These are phyloP conservation scores for Acanthochlamys bracteata DNA, from an alignment of 106 monocot species.

Conservation along the genomic window DNA sequence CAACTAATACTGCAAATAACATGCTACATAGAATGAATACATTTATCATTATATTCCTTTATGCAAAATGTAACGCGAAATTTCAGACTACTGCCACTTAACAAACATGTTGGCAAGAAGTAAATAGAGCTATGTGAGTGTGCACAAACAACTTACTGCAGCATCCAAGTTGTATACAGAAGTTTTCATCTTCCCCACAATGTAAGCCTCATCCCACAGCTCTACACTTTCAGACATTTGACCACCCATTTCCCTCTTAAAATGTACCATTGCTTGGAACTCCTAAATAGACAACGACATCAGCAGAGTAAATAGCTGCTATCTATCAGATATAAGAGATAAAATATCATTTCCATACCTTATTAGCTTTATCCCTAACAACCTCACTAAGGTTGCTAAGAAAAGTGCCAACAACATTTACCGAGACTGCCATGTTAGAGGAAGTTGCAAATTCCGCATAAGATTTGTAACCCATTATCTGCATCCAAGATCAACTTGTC, in stretches of 20 bases:
- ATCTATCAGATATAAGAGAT: too few species aligned
- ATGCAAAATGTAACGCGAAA: too few species aligned
- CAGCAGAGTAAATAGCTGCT: neutral
- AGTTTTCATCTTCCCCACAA: conserved; percentile 69
- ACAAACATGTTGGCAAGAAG: too few species aligned
- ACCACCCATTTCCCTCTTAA: conserved; percentile 51
- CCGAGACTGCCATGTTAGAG: conserved; percentile 76
- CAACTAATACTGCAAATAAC: neutral
- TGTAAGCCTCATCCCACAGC: conserved; percentile 91
- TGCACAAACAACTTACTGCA: conserved; percentile 54
- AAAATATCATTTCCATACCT: conserved; percentile 26
- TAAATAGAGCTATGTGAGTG: too few species aligned
- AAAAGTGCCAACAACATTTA: conserved; percentile 62
- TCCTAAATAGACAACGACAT: conserved; percentile 28
- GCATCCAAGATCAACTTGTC: conserved; percentile 4
- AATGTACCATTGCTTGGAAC: conserved; percentile 46
- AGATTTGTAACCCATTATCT: conserved; percentile 86
- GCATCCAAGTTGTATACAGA: conserved; percentile 49
- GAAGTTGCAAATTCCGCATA: conserved; percentile 82
- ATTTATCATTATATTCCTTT: too few species aligned
- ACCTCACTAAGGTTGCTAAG: conserved; percentile 44
- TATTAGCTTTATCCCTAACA: conserved; percentile 57
- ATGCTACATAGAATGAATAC: too few species aligned
- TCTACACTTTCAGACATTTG: conserved; percentile 43
- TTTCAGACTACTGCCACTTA: too few species aligned